Evolutionary conservation across 257 asterid genomes (phyloP).

Genomic region (Vinca minor): DNA sequence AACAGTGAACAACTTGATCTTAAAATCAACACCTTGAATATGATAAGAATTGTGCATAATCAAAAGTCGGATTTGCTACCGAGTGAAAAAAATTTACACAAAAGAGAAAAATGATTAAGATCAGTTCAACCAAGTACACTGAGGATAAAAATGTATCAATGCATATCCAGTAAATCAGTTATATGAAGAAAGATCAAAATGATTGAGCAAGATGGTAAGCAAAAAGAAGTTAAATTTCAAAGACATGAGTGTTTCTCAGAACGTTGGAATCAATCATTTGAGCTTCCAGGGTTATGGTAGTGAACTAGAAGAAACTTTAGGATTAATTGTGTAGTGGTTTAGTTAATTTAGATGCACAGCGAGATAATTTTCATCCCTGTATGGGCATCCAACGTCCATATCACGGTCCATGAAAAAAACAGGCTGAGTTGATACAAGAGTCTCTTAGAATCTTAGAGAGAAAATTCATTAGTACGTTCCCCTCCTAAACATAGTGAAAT

Average conservation of each 20-base stretch:
- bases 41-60: background rate
- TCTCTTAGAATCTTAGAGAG: background rate
- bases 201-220: background rate
- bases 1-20: slow-evolving; percentile 72
- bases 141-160: background rate
- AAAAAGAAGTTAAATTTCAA: background rate
- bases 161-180: background rate
- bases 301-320: background rate
- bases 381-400: background rate
- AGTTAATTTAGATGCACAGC: background rate
- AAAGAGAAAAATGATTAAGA: background rate
- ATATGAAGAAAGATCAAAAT: background rate
- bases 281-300: background rate
- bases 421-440: background rate
- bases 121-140: background rate
- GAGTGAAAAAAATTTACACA: background rate
- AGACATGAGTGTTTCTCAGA: background rate
- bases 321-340: background rate
- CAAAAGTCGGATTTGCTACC: background rate
- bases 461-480: background rate
- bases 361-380: background rate
- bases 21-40: slow-evolving; percentile 73
- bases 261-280: background rate
- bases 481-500: background rate
- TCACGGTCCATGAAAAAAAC: background rate